Percentiles rank a stretch among this genome's conserved stretches.
Evolutionary conservation across 768 basidiomycete species (phyloP).

Genomic region (Mycena rosella): DNA sequence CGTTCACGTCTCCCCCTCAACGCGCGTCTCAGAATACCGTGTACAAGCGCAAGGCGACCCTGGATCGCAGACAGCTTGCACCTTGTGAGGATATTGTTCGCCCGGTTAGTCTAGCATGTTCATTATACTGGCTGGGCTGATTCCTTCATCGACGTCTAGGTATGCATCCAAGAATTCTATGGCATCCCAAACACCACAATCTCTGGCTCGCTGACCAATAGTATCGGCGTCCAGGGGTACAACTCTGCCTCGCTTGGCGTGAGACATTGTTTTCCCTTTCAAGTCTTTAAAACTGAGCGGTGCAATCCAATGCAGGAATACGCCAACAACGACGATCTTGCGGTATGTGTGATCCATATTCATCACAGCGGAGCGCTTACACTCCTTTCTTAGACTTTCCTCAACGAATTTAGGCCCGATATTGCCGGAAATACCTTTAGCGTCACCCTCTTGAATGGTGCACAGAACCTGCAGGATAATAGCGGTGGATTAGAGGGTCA

Average conservation of each 20-base stretch:
- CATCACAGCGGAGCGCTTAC: slow-evolving; percentile 1
- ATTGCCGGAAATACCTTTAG: slow-evolving; percentile 18
- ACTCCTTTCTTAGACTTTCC: slow-evolving; percentile 21
- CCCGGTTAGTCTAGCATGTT: slow-evolving; percentile 15
- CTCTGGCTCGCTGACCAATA: slow-evolving; percentile 22
- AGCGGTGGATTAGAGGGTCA: slow-evolving; percentile 22
- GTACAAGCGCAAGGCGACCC: slow-evolving; percentile 12
- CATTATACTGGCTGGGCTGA: slow-evolving; percentile 5
- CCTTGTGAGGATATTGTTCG: slow-evolving; percentile 26
- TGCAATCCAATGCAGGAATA: slow-evolving; percentile 23
- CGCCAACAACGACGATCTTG: slow-evolving; percentile 24
- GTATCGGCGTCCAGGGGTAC: slow-evolving; percentile 23
- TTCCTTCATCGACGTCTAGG: slow-evolving; percentile 10
- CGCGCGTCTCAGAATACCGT: slow-evolving; percentile 2
- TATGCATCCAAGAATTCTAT: slow-evolving; percentile 25
- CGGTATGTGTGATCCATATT: slow-evolving; percentile 5
- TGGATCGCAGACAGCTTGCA: slow-evolving; percentile 21
- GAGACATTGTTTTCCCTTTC: slow-evolving; percentile 9
- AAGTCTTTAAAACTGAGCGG: slow-evolving; percentile 9
- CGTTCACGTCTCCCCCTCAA: slow-evolving; percentile 16
- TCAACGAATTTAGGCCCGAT: slow-evolving; percentile 27
- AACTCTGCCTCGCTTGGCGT: slow-evolving; percentile 13
- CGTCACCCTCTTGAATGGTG: slow-evolving; percentile 17
- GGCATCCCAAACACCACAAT: slow-evolving; percentile 25
- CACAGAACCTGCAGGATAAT: slow-evolving; percentile 20